phyloP scores from a whole-genome alignment of 192 early-diverging fungal genomes.

The Ambispora gerdemannii region DNA sequence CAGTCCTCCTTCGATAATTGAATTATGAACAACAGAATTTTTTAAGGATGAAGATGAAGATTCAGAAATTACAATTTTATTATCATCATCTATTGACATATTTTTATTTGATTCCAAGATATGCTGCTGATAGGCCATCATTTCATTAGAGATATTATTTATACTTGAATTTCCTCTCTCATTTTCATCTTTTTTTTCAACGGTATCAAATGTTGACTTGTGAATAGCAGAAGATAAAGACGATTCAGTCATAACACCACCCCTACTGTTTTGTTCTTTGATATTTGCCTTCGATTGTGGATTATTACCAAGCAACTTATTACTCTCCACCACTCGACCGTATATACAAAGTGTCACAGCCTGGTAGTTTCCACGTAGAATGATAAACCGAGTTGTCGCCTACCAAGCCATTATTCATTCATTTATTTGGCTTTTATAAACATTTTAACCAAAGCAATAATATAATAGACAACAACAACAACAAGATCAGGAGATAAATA shows the following conservation, averaged over 20 bases:
- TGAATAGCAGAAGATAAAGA: background rate
- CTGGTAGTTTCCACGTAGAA: slow-evolving; percentile 30
- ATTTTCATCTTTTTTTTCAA: background rate
- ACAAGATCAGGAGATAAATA: too few species aligned
- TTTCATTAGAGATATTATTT: background rate
- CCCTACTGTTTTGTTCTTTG: background rate
- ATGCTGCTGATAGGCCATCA: background rate
- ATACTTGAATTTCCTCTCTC: background rate
- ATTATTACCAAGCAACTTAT: background rate
- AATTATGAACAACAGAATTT: background rate
- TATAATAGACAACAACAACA: too few species aligned
- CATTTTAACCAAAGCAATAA: background rate
- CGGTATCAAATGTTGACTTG: too few species aligned
- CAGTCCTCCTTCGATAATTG: background rate
- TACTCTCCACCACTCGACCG: slow-evolving; percentile 25
- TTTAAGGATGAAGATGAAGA: background rate
- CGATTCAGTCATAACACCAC: background rate
- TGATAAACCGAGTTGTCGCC: slow-evolving; percentile 33
- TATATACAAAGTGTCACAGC: slow-evolving; percentile 32
- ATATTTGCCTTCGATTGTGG: too few species aligned
- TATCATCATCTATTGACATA: too few species aligned
- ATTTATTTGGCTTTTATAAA: background rate
- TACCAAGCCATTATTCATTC: background rate
- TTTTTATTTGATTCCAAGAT: background rate
- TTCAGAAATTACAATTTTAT: background rate